A percentile compares a stretch with the other conserved stretches of the same genome.
Evolutionary conservation across 2,329 filamentous ascomycete species (phyloP).

Genomic region (Aspergillus sp.): DNA sequence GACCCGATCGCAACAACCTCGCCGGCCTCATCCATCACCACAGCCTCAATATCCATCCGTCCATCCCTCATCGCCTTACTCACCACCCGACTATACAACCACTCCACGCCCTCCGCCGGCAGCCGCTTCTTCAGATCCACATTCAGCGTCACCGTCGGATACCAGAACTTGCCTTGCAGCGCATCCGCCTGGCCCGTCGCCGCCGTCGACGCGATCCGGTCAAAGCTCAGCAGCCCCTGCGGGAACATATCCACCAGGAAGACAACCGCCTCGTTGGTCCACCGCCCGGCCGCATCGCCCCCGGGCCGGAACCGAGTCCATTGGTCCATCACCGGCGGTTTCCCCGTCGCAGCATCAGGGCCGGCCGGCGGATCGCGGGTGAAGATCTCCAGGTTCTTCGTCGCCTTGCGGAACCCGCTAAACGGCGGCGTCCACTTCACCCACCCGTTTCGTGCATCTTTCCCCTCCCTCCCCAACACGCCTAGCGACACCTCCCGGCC

Average conservation of each 20-base stretch:
- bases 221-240: constrained; percentile 51
- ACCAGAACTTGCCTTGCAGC: constrained; percentile 51
- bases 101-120: constrained; percentile 60
- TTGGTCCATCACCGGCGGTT: constrained; percentile 45
- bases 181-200: constrained; percentile 16
- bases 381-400: constrained; percentile 43
- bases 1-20: constrained; percentile 61
- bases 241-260: constrained; percentile 64
- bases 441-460: constrained; percentile 14
- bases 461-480: constrained; percentile 13
- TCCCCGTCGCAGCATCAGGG: neutral
- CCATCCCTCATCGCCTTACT: constrained; percentile 63
- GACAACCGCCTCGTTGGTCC: constrained; percentile 56
- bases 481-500: constrained; percentile 21
- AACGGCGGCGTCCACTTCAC: constrained; percentile 22
- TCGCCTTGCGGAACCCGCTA: constrained; percentile 40
- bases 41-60: constrained; percentile 64
- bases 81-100: constrained; percentile 58
- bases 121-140: constrained; percentile 68
- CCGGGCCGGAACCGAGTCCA: constrained; percentile 58
- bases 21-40: constrained; percentile 55
- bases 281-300: constrained; percentile 39
- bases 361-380: constrained; percentile 8
- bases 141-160: constrained; percentile 66
- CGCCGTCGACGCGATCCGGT: constrained; percentile 21